Base-by-base conservation (phyloP, 768 basidiomycete genomes). In the Boletus insuetus region DNA sequence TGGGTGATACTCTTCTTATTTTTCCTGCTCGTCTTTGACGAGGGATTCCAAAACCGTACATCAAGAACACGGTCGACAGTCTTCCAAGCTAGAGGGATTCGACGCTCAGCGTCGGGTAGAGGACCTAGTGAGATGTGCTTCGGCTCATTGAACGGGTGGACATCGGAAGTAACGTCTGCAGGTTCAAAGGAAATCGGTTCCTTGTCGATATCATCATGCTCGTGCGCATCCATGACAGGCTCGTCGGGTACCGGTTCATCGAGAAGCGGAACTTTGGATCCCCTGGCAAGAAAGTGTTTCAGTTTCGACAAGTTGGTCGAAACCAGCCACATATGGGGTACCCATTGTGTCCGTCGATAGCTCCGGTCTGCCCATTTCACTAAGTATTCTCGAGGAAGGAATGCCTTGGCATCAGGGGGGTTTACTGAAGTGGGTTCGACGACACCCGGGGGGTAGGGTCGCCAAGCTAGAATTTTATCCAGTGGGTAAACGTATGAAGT, bases 41-140 rank as follows among this genome's bases (percentile, higher is more conserved):
- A 49, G 17, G 83, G 78, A 44, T 73, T 73, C 82, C 87, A 87
- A 17, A 95, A 70, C 41, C 83, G 72, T 22, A 94, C 75, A 61
- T 97, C 92, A 34, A 99, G 77, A 26, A 98, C 78, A n/a, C 95
- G 86, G 64, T 96, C 94, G n/a, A 93, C 77, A 0, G 88, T 92
- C 70, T 85, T 87, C 96, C 96, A 98, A 8, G 82, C 76, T 1
- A 73, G 73, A 8, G 94, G 92, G 20, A 98, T 87, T 54, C 82
- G 79, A 16, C 71, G 74, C 60, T 89, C 84, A 3, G 94, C 95
- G 51, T 94, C 85, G 0, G 81, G 78, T 26, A 83, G 68, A 32
- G 91, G 70, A 35, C 69, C 60, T 2, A 75, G 67, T 3, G 63
- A 58, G 32, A 58, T 34, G 4, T 45, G 62, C 42, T 70, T 69